phyloP scores from a whole-genome alignment of 352 stramenopile species.

The Globisporangium cylindrosporum region DNA sequence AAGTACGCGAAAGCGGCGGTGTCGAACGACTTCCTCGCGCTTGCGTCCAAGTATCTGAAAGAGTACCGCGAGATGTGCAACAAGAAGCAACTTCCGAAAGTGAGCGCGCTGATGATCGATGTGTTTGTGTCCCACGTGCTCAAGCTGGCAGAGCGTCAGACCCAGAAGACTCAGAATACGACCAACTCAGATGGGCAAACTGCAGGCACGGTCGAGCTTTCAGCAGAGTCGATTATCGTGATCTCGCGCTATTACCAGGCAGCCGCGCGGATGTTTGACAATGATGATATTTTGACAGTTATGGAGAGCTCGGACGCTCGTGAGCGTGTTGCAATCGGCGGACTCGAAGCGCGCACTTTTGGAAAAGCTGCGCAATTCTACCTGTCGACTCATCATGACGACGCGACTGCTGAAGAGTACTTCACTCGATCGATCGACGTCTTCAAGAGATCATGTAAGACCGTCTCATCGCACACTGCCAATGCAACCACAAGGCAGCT shows the following conservation, averaged over 20 bases:
- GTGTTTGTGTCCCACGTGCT: conserved; percentile 81
- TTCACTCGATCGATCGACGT: conserved; percentile 58
- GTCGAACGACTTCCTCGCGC: conserved; percentile 60
- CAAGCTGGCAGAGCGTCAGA: conserved; percentile 65
- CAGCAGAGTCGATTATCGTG: conserved; percentile 31
- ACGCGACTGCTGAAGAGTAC: conserved; percentile 42
- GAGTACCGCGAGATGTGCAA: conserved; percentile 77
- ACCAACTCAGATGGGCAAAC: conserved; percentile 1
- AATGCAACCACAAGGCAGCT: not conserved
- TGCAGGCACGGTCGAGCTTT: conserved; percentile 2
- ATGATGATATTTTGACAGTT: conserved; percentile 68
- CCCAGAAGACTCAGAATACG: conserved; percentile 28
- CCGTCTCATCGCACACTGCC: not conserved
- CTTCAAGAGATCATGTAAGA: conserved; percentile 47
- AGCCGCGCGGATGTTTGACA: conserved; percentile 80
- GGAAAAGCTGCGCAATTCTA: conserved; percentile 65
- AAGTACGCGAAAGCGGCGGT: conserved; percentile 66
- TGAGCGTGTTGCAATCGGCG: conserved; percentile 52
- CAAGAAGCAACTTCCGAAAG: conserved; percentile 55
- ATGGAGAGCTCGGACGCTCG: conserved; percentile 41
- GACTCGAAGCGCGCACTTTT: conserved; percentile 70
- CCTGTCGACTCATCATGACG: conserved; percentile 35
- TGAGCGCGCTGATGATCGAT: conserved; percentile 75
- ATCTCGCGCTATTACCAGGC: conserved; percentile 73
- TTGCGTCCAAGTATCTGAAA: conserved; percentile 76